Conservation (phyloP, 164 flowering plant species). For the Macadamia tetraphylla region DNA sequence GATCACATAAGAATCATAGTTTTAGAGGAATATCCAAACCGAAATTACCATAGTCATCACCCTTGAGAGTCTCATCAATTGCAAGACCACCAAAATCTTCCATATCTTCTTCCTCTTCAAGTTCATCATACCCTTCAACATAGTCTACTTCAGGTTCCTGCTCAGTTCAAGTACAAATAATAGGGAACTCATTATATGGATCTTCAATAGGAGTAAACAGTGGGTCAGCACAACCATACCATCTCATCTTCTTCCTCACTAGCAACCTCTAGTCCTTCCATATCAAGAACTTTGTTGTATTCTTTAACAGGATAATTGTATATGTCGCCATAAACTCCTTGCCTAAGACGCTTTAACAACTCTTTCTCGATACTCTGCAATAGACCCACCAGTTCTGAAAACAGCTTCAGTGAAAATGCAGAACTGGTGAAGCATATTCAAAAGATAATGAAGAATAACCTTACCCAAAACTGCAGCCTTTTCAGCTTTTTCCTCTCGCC, state of each 20-base stretch:
- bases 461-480: constrained; percentile 73
- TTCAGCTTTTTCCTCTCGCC: constrained; percentile 83
- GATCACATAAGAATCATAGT: neutral
- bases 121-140: constrained; percentile 81
- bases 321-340: constrained; percentile 70
- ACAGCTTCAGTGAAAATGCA: neutral
- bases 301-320: constrained; percentile 49
- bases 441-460: constrained; percentile 28
- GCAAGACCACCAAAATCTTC: constrained; percentile 72
- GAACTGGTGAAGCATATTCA: neutral
- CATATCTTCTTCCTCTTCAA: constrained; percentile 88
- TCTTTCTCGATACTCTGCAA: constrained; percentile 83
- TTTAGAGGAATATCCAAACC: neutral
- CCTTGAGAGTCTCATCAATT: constrained; percentile 20
- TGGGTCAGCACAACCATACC: constrained; percentile 21
- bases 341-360: constrained; percentile 66
- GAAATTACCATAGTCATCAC: constrained; percentile 29
- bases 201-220: neutral
- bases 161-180: constrained; percentile 8
- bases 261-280: constrained; percentile 25
- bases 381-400: constrained; percentile 2
- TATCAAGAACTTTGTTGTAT: constrained; percentile 46
- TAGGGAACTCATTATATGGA: neutral
- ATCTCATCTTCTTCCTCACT: constrained; percentile 42
- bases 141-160: constrained; percentile 70